These are phyloP conservation scores for Fusarium poae DNA, from an alignment of 2,329 filamentous ascomycete species.

Conservation along the genomic window DNA sequence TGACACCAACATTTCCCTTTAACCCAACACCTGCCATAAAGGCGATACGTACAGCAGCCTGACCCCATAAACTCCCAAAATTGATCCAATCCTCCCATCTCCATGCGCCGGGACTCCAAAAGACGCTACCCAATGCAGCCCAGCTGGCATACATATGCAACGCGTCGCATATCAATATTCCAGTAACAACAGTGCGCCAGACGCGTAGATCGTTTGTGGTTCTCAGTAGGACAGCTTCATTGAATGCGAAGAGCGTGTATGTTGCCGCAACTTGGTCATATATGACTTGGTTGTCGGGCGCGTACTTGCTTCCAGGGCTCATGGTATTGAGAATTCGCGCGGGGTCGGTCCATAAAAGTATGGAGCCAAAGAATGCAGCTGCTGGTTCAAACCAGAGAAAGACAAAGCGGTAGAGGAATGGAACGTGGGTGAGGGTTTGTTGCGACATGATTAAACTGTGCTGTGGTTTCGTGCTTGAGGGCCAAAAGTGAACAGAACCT, in stretches of 20 bases:
- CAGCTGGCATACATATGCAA: slow-evolving; percentile 36
- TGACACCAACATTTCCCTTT: not conserved
- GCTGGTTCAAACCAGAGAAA: slow-evolving; percentile 40
- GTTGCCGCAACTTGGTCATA: slow-evolving; percentile 38
- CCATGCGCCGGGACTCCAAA: slow-evolving; percentile 26
- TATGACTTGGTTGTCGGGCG: slow-evolving; percentile 34
- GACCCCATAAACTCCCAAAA: slow-evolving; percentile 36
- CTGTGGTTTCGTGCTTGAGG: not conserved
- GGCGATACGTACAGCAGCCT: slow-evolving; percentile 28
- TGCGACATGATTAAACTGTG: slow-evolving; percentile 1
- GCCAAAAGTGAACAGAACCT: not conserved
- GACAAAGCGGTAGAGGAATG: slow-evolving; percentile 24
- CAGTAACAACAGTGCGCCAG: slow-evolving; percentile 21
- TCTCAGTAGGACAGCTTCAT: slow-evolving; percentile 33
- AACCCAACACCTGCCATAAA: slow-evolving; percentile 35
- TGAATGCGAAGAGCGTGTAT: slow-evolving; percentile 38
- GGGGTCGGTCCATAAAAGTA: slow-evolving; percentile 20
- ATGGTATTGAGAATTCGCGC: slow-evolving; percentile 29
- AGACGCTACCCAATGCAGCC: slow-evolving; percentile 21
- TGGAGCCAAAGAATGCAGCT: slow-evolving; percentile 5
- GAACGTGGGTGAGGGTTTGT: slow-evolving; percentile 5
- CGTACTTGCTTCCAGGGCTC: slow-evolving; percentile 18
- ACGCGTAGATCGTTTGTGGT: slow-evolving; percentile 25
- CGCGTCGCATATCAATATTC: slow-evolving; percentile 33
- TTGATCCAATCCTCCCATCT: slow-evolving; percentile 42